Percentiles rank a stretch among this genome's conserved stretches.
Conservation (phyloP, 805 yeast species). For the Groenewaldozyma tartarivorans region DNA sequence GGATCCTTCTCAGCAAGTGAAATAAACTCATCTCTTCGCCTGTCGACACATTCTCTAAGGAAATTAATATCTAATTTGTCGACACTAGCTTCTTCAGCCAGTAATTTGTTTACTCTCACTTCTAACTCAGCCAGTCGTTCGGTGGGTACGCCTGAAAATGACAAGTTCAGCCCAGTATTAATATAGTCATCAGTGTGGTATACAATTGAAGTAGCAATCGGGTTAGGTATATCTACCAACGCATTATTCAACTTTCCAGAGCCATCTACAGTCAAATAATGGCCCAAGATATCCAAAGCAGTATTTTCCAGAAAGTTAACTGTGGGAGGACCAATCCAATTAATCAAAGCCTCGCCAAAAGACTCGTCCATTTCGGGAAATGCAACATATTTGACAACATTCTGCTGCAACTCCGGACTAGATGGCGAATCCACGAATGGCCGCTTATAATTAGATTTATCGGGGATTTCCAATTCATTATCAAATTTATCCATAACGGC, state of each 20-base stretch:
- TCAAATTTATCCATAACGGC: slow-evolving; percentile 55
- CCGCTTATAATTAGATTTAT: slow-evolving; percentile 34
- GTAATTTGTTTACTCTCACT: slow-evolving; percentile 37
- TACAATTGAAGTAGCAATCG: slow-evolving; percentile 63
- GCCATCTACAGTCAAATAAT: slow-evolving; percentile 68
- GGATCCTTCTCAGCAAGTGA: slow-evolving; percentile 39
- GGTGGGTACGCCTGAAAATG: slow-evolving; percentile 67
- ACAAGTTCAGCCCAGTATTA: slow-evolving; percentile 47
- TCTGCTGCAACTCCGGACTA: slow-evolving; percentile 32
- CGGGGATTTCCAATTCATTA: slow-evolving; percentile 33
- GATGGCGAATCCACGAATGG: slow-evolving; percentile 70
- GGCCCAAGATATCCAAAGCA: slow-evolving; percentile 63
- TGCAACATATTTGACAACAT: slow-evolving; percentile 42
- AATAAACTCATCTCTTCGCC: slow-evolving; percentile 46
- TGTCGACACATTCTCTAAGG: slow-evolving; percentile 59
- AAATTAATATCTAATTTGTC: slow-evolving; percentile 51
- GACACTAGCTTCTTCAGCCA: slow-evolving; percentile 43
- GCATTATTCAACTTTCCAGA: slow-evolving; percentile 62
- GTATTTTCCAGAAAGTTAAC: slow-evolving; percentile 42
- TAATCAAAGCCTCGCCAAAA: slow-evolving; percentile 60
- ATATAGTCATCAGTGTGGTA: slow-evolving; percentile 68
- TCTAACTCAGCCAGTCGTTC: slow-evolving; percentile 36
- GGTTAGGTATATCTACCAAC: slow-evolving; percentile 74
- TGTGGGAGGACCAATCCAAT: slow-evolving; percentile 76
- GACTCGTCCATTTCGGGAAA: slow-evolving; percentile 89